Evolutionary conservation across 2,329 filamentous ascomycete genomes (phyloP).

Genomic region (Metarhizium album): DNA sequence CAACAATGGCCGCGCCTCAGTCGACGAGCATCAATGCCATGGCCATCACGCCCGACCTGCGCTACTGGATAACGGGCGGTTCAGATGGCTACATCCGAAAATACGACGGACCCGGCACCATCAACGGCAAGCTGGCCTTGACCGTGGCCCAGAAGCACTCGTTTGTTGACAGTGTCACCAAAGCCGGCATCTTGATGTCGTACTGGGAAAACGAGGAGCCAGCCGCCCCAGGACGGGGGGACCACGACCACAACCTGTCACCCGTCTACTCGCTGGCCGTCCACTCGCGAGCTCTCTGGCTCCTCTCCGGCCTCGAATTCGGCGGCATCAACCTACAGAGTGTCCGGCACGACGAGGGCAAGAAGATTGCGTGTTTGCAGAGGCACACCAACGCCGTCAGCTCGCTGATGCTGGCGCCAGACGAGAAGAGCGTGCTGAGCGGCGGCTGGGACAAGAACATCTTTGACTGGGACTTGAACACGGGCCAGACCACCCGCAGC

Average conservation of each 20-base stretch:
- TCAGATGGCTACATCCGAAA: conserved; percentile 94
- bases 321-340: conserved; percentile 90
- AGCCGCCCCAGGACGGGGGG: conserved; percentile 27
- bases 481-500: conserved; percentile 60
- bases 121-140: conserved; percentile 85
- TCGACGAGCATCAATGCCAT: conserved; percentile 92
- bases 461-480: conserved; percentile 91
- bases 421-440: conserved; percentile 79
- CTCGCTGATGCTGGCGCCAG: conserved; percentile 67
- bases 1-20: conserved; percentile 92
- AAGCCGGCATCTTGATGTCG: conserved; percentile 85
- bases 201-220: conserved; percentile 98
- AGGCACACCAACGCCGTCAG: conserved; percentile 89
- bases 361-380: conserved; percentile 69
- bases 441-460: conserved; percentile 96
- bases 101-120: conserved; percentile 89
- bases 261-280: conserved; percentile 92
- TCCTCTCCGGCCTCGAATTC: conserved; percentile 81
- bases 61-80: conserved; percentile 90
- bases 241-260: conserved; percentile 57
- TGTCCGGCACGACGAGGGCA: conserved; percentile 88
- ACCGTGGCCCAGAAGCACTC: conserved; percentile 94
- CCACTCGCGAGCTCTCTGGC: conserved; percentile 81
- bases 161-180: conserved; percentile 94
- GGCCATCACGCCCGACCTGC: conserved; percentile 82